These are phyloP conservation scores for Phytophthora hybrid DNA, from an alignment of 352 stramenopile genomes.

Conservation along the genomic window DNA sequence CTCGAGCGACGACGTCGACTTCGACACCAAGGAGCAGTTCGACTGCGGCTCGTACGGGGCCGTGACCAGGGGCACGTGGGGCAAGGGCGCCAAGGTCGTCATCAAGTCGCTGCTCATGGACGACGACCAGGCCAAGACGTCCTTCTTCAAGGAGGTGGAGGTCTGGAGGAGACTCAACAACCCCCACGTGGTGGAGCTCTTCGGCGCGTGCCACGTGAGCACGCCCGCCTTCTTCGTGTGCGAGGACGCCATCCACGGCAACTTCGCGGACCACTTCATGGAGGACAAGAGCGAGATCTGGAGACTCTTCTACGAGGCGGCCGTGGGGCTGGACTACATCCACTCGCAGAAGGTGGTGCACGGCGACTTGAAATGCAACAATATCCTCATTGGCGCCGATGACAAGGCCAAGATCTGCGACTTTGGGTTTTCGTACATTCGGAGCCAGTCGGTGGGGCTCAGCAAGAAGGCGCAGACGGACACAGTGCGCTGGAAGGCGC, in stretches of 20 bases:
- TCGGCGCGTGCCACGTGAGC: too few relatives aligned
- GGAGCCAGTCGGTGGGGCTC: conserved; percentile 42
- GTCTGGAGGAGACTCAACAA: too few relatives aligned
- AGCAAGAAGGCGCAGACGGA: conserved; percentile 36
- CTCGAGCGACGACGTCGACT: too few relatives aligned
- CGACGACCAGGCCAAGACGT: too few relatives aligned
- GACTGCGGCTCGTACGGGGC: too few relatives aligned
- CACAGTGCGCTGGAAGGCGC: conserved; percentile 46
- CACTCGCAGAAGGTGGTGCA: conserved; percentile 76
- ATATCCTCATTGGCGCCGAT: conserved; percentile 72
- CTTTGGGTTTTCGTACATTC: conserved; percentile 51
- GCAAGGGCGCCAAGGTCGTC: not conserved
- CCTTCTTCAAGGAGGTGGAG: too few relatives aligned
- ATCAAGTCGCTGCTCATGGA: too few relatives aligned
- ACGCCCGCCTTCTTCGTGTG: conserved; percentile 18
- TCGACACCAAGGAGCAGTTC: too few relatives aligned
- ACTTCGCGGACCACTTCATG: not conserved
- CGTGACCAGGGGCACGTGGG: too few relatives aligned
- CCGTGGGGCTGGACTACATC: conserved; percentile 51
- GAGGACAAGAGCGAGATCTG: conserved; percentile 6
- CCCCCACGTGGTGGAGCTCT: too few relatives aligned
- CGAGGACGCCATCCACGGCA: not conserved
- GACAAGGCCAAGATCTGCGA: conserved; percentile 48
- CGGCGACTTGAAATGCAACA: conserved; percentile 88
- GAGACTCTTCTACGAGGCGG: not conserved